Evolutionary conservation across 2,329 filamentous ascomycete genomes (phyloP).

Genomic region (Didymellaceae sp.): DNA sequence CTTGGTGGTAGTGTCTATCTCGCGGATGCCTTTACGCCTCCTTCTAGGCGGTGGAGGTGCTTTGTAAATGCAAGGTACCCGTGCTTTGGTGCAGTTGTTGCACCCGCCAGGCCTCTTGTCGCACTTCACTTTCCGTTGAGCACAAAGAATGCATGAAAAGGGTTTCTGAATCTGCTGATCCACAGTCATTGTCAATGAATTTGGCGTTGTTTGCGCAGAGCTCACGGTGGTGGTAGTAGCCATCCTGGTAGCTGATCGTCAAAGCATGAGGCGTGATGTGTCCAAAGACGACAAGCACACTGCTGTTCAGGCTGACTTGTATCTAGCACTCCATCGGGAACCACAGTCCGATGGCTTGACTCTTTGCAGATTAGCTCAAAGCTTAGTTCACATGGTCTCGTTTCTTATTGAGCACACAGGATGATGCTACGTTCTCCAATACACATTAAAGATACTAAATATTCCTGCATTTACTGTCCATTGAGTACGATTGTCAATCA

Average conservation of each 20-base stretch:
- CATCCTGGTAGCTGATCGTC: not conserved
- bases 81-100: slow-evolving; percentile 39
- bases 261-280: not conserved
- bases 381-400: too few relatives aligned
- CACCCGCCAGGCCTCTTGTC: slow-evolving; percentile 39
- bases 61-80: slow-evolving; percentile 43
- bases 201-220: not conserved
- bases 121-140: slow-evolving; percentile 45
- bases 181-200: not conserved
- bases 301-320: not conserved
- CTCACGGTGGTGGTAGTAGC: not conserved
- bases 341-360: too few relatives aligned
- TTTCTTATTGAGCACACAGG: not conserved
- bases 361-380: too few relatives aligned
- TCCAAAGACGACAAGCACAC: too few relatives aligned
- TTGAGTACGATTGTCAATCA: not conserved
- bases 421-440: not conserved
- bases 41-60: slow-evolving; percentile 41
- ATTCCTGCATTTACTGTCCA: too few relatives aligned
- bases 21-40: slow-evolving; percentile 32
- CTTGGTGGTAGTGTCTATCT: slow-evolving; percentile 33
- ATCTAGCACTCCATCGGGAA: too few relatives aligned
- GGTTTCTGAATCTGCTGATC: slow-evolving; percentile 28
- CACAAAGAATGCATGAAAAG: slow-evolving; percentile 44
- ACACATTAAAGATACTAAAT: slow-evolving; percentile 6